Evolutionary conservation across 176 grass and related monocot genomes (phyloP), one percentile per base, ranked within the genome.

Genomic region (Oryza australiensis): DNA sequence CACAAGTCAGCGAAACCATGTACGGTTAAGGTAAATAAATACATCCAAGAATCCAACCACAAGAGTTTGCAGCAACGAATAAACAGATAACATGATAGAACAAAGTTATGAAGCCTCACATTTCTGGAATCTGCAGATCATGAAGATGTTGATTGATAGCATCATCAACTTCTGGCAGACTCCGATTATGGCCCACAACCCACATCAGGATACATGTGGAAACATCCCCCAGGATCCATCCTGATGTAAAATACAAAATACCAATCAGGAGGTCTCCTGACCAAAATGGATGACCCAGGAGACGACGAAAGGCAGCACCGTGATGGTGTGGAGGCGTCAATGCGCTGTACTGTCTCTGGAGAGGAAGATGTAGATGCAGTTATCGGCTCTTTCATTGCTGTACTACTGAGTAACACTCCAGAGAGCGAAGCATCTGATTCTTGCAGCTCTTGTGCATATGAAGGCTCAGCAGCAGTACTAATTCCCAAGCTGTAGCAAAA

Each of bases 171-270:
- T 75, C 30, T 10, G 53, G 30, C 55, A 75, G 23, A 29, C 49
- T 59, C 49, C 37, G 48, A 35, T 49, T 49, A 75, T 24, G 48
- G 73, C 2, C 73, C 73, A 24, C 29, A 29, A 46, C 43, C 43
- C 48, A 75, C 26, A 59, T 75, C 43, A 75, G 49, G 73, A 14
- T 75, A 75, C 28, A 29, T 14, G 73, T 75, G 29, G 18, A 75
- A 75, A 75, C 20, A 9, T 1, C 73, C 73, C 11, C 20, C 49
- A n/a, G 4, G 49, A 29, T 75, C 73, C 29, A 60, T 29, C 22
- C 73, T 75, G 29, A 75, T 75, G 73, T 75, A 59, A 23, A 75
- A 75, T 30, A 28, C 33, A 40, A 32, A 59, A 34, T 28, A 48
- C 73, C 73, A 59, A 57, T 57, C 73, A 35, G 42, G 45, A 51